Conservation (phyloP, 1,284 basidiomycete genomes). For the Neonothopanus nambi region DNA sequence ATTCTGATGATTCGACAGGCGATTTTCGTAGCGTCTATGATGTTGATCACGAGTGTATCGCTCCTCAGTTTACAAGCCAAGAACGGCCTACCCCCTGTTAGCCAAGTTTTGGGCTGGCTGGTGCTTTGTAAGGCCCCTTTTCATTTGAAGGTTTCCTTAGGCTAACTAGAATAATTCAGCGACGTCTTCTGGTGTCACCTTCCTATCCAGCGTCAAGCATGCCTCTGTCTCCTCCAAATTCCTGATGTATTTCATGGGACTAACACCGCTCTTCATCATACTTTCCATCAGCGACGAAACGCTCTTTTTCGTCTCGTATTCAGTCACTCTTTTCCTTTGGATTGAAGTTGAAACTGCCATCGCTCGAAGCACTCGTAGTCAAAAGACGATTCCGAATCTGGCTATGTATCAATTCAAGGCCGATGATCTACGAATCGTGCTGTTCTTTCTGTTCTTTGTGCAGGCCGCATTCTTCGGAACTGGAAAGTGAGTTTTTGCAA, state of each 20-base stretch:
- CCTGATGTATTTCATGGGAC: conserved; percentile 66
- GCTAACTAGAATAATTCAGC: conserved; percentile 29
- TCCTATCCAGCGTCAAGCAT: conserved; percentile 35
- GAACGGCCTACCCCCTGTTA: conserved; percentile 62
- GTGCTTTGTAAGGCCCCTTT: conserved; percentile 49
- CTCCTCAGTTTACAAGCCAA: conserved; percentile 64
- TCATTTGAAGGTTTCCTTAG: too few relatives aligned
- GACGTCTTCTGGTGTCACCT: conserved; percentile 52
- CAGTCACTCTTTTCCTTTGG: conserved; percentile 68
- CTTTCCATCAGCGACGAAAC: conserved; percentile 85
- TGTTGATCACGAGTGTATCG: conserved; percentile 59
- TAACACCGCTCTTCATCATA: conserved; percentile 78
- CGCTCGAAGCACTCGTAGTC: conserved; percentile 23
- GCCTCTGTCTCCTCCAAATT: conserved; percentile 45
- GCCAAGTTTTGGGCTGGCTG: conserved; percentile 70
- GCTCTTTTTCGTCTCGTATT: conserved; percentile 76
- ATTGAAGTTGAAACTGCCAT: conserved; percentile 61
- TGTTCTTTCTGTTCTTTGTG: conserved; percentile 87
- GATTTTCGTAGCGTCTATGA: conserved; percentile 46
- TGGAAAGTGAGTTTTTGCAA: conserved; percentile 65
- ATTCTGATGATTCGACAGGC: conserved; percentile 4
- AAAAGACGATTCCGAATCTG: conserved; percentile 5
- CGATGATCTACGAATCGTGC: conserved; percentile 72
- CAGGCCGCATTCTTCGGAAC: conserved; percentile 90
- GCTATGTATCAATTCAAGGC: conserved; percentile 48